These are phyloP conservation scores for Pterocarpus macrocarpus DNA, from an alignment of 306 rosid genomes.

Conservation along the genomic window DNA sequence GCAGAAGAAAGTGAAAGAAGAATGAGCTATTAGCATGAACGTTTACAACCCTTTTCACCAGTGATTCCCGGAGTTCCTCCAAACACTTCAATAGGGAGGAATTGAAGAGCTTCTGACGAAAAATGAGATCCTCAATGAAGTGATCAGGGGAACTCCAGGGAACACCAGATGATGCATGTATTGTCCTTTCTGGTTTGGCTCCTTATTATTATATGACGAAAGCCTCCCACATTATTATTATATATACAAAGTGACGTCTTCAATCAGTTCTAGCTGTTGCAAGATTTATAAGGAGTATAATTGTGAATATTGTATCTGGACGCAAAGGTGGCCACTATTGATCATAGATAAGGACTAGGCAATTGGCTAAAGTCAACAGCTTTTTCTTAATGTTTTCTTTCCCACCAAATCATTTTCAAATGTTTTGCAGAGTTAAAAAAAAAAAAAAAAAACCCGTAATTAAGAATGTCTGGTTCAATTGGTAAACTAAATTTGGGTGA, in stretches of 20 bases:
- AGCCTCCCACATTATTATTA: not conserved
- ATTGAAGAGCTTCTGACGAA: not conserved
- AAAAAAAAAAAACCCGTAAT: too few species aligned
- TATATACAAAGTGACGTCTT: slow-evolving; percentile 2
- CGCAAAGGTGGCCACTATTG: not conserved
- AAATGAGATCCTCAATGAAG: slow-evolving; percentile 25
- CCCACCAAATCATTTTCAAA: too few species aligned
- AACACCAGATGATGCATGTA: slow-evolving; percentile 9
- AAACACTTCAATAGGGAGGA: slow-evolving; percentile 58
- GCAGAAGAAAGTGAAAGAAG: not conserved
- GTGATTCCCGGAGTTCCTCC: slow-evolving; percentile 61
- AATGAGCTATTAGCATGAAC: not conserved
- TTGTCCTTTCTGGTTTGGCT: not conserved
- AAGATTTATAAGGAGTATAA: too few species aligned
- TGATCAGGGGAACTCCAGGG: slow-evolving; percentile 35
- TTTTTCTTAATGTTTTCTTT: not conserved
- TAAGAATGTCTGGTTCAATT: too few species aligned
- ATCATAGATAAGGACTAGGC: not conserved
- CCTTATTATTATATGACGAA: not conserved
- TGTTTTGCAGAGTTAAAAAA: too few species aligned
- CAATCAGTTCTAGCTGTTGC: not conserved
- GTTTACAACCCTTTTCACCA: not conserved
- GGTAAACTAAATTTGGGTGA: too few species aligned
- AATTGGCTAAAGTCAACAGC: not conserved
- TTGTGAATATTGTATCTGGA: slow-evolving; percentile 4